These are phyloP conservation scores for Helicocarpus griseus DNA, from an alignment of 2,329 filamentous ascomycete genomes.

Conservation along the genomic window DNA sequence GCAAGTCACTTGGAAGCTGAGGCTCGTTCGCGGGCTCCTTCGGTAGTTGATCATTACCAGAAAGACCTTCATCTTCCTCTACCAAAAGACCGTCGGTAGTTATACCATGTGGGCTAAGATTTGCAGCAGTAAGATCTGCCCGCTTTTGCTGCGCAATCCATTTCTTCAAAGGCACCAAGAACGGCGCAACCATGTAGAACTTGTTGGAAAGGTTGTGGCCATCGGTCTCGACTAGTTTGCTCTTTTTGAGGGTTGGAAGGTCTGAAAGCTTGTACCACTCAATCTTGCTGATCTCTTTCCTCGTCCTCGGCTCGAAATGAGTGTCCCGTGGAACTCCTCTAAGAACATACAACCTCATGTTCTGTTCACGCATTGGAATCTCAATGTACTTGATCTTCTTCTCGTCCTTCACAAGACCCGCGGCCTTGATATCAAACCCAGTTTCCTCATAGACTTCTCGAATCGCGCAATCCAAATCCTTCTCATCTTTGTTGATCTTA, in stretches of 20 bases:
- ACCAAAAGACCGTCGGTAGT: constrained; percentile 26
- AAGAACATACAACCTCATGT: constrained; percentile 87
- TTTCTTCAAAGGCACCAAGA: constrained; percentile 72
- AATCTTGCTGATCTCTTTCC: constrained; percentile 97
- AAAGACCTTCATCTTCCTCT: constrained; percentile 12
- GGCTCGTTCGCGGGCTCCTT: constrained; percentile 15
- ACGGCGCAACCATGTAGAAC: constrained; percentile 97
- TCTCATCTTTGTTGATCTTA: constrained; percentile 97
- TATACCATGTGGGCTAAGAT: constrained; percentile 43
- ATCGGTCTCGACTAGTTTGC: constrained; percentile 35
- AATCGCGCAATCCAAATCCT: constrained; percentile 85
- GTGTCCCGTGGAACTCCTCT: constrained; percentile 79
- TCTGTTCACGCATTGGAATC: constrained; percentile 82
- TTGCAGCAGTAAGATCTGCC: constrained; percentile 43
- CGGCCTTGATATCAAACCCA: constrained; percentile 68
- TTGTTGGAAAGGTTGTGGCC: constrained; percentile 50
- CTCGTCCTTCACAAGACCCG: constrained; percentile 65
- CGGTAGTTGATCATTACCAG: constrained; percentile 12
- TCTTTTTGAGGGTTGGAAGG: constrained; percentile 69
- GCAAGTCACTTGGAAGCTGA: constrained; percentile 29
- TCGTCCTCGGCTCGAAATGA: constrained; percentile 75
- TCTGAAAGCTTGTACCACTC: constrained; percentile 88
- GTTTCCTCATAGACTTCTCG: constrained; percentile 96
- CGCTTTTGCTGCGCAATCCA: constrained; percentile 84
- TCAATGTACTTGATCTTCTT: constrained; percentile 74